Evolutionary conservation across 2,329 filamentous ascomycete species (phyloP), one percentile per base, ranked within the genome.

Genomic region (Trichoderma cornu-damae): DNA sequence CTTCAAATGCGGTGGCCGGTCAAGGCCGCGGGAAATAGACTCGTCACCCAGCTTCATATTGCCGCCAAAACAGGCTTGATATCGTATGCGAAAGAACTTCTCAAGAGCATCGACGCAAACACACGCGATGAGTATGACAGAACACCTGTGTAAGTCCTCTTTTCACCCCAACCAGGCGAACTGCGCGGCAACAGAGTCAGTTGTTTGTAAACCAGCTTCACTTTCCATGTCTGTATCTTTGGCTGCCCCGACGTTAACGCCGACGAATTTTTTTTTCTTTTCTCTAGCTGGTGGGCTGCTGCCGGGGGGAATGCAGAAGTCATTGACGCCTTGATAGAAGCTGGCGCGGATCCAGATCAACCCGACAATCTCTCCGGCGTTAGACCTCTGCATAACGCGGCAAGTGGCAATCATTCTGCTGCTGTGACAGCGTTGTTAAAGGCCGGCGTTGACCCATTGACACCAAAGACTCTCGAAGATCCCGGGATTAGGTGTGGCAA

Each of bases 381-480:
- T 1, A 70, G 61, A n/a, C 69, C 74, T 5, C 58, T 77, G 1
- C 70, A 76, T 51, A 6, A 59, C 22, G 73, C 73, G 5, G 70
- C 71, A 2, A 58, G 5, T 3, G 63, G 60, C 7, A 72, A 73
- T 35, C 66, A 70, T 55, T 50, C 59, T 3, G 60, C 60, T 5
- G 67, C 66, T 28, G 64, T 72, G 3, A 59, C 53, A 14, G 53
- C 64, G 1, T 61, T 76, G 3, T 58, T 77, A 4, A 59, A 67
- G 6, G 70, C 71, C 20, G 74, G 73, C 9, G 69, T 72, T 1
- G 59, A 70, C 35, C 69, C 72, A 0, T 49, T 71, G 4, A 68
- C 68, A 0, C 11, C 51, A 3, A 72, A 69, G 53, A 64, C 62
- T 4, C 18, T 50, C 6, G 61, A 67, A 8, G 44, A 43, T 16